Evolutionary conservation across 129 eudicot species (phyloP), one percentile per base, ranked within the genome.

Genomic region (Artemisia annua): DNA sequence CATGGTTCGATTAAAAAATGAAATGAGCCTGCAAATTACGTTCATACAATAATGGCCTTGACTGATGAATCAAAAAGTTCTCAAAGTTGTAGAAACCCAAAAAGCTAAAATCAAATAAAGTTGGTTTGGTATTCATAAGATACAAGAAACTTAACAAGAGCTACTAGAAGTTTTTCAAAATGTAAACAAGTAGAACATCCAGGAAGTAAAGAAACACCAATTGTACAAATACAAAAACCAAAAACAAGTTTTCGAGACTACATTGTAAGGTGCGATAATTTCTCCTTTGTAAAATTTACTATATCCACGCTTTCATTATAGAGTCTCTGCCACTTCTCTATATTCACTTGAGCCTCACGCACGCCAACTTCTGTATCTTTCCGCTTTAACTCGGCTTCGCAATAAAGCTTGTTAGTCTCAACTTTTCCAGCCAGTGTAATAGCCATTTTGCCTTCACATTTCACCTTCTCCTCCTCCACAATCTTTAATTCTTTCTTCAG

Each of bases 251-350:
- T 66, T 48, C 4, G 7, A 48, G 39, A 48, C 57, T 48, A 22
- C 18, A 48, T 67, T 18, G 11, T 24, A 48, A 69, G 61, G 49
- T n/a, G 19, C 26, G n/a, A 69, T 69, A 52, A 28, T 10, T 69
- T 60, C 9, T 69, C 51, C 30, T 14, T 52, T 17, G 74, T 48
- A 4, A 8, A n/a, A 8, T 14, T 50, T 12, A 9, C 14, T n/a
- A 19, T 14, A 1, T 26, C 19, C 26, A n/a, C 7, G 35, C 16
- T 18, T 32, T 54, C 18, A 11, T 54, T 54, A 16, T 11, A 35
- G 16, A 1, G 64, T 30, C 64, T 53, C 48, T 32, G 19, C 12
- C 17, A 53, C 3, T 18, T 49, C 9, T 70, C 32, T 7, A 70
- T 53, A 17, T 1, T 30, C 18, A 2, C 44, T 48, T 52, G 50